Percentiles rank a stretch among this genome's conserved stretches.
Evolutionary conservation across 2,329 filamentous ascomycete genomes (phyloP).

Genomic region (Penicillium sp.): DNA sequence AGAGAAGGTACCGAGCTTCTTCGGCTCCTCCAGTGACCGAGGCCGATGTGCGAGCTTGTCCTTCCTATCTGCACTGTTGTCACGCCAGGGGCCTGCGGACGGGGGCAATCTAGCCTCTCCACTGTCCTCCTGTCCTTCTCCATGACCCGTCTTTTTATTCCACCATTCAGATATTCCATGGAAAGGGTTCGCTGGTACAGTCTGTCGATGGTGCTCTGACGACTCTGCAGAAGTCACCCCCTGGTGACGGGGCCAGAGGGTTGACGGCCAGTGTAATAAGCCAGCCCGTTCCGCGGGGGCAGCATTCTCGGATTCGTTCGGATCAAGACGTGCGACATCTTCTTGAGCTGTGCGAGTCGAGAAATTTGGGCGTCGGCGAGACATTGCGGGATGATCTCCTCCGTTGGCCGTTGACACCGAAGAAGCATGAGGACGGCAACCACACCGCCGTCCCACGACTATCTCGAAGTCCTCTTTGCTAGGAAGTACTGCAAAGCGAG

Average conservation of each 20-base stretch:
- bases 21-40: constrained; percentile 33
- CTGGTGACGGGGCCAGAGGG: constrained; percentile 26
- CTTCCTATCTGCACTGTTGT: constrained; percentile 34
- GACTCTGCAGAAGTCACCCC: constrained; percentile 24
- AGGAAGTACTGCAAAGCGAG: background rate
- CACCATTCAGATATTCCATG: constrained; percentile 30
- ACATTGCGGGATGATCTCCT: constrained; percentile 26
- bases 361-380: constrained; percentile 42
- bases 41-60: constrained; percentile 30
- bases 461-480: background rate
- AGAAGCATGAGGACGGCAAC: constrained; percentile 2
- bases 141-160: constrained; percentile 13
- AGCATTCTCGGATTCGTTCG: constrained; percentile 28
- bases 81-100: constrained; percentile 25
- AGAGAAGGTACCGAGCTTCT: constrained; percentile 74
- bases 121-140: constrained; percentile 9
- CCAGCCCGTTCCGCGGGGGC: constrained; percentile 26
- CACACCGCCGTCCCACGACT: background rate
- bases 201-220: constrained; percentile 17
- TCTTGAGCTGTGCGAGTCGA: constrained; percentile 41
- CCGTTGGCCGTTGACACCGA: constrained; percentile 11
- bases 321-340: constrained; percentile 39
- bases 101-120: constrained; percentile 13
- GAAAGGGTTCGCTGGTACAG: constrained; percentile 26
- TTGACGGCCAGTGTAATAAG: constrained; percentile 25